Conservation (phyloP, 75 land plant species). For the Larix kaempferi region DNA sequence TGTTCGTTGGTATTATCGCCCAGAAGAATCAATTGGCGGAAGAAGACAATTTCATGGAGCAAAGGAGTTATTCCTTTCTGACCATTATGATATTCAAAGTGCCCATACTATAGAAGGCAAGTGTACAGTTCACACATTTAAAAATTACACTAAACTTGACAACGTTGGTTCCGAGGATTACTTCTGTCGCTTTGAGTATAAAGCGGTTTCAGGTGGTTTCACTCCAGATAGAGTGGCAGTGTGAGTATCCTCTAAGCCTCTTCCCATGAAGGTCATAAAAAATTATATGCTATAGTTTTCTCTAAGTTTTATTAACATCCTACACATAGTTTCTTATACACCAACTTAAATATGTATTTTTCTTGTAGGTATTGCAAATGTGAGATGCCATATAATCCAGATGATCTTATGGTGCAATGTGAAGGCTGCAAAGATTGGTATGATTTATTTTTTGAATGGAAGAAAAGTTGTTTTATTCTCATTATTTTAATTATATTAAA, state of each 20-base stretch:
- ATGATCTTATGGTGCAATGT: constrained; percentile 53
- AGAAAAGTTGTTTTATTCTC: not conserved
- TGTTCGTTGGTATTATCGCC: constrained; percentile 46
- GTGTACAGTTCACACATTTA: constrained; percentile 38
- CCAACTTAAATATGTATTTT: not conserved
- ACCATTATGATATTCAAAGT: constrained; percentile 32
- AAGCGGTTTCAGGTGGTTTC: constrained; percentile 36
- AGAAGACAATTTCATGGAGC: constrained; percentile 34
- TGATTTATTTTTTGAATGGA: not conserved
- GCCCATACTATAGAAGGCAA: constrained; percentile 41
- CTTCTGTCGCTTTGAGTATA: constrained; percentile 33
- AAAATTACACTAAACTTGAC: constrained; percentile 36
- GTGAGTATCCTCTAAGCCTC: constrained; percentile 24
- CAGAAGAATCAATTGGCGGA: constrained; percentile 43
- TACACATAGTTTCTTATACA: not conserved
- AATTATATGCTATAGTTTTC: not conserved
- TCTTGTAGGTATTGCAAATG: constrained; percentile 46
- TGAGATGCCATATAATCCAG: constrained; percentile 60
- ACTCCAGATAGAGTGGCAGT: constrained; percentile 41
- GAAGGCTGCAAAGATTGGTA: constrained; percentile 51
- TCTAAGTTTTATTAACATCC: not conserved
- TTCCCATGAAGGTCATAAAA: not conserved
- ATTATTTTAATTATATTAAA: not conserved
- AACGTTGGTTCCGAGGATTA: constrained; percentile 30
- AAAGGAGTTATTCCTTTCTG: constrained; percentile 34